These are phyloP conservation scores for Rhodamnia rubescens DNA, from an alignment of 345 rosid genomes.

Conservation along the genomic window DNA sequence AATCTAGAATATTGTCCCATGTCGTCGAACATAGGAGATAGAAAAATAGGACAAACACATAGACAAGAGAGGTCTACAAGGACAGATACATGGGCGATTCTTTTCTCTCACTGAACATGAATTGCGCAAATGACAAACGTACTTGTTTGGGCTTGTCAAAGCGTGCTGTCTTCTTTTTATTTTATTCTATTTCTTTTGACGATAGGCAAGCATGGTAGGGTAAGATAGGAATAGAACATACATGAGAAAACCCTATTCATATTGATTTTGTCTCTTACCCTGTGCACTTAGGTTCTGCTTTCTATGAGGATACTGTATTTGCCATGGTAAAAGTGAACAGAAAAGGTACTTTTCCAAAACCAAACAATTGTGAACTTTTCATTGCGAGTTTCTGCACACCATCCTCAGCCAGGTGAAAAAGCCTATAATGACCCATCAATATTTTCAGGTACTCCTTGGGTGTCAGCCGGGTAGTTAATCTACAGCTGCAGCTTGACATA, in stretches of 20 bases:
- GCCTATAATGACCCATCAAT: neutral
- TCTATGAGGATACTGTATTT: neutral
- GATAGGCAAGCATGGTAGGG: neutral
- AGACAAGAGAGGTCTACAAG: neutral
- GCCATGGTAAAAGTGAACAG: neutral
- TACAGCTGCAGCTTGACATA: neutral
- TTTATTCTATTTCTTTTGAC: neutral
- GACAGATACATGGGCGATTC: neutral
- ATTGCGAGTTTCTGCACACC: neutral
- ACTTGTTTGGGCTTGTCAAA: neutral
- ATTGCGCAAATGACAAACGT: neutral
- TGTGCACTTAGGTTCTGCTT: neutral
- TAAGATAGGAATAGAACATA: neutral
- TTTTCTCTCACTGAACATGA: neutral
- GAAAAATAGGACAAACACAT: neutral
- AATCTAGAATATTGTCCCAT: neutral
- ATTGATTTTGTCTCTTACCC: neutral
- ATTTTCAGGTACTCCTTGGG: neutral
- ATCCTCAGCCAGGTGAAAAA: neutral
- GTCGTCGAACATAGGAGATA: neutral
- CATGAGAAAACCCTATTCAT: neutral
- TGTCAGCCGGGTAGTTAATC: neutral
- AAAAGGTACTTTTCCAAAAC: neutral
- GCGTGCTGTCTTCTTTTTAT: neutral
- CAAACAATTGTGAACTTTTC: neutral